Evolutionary conservation across 257 asterid genomes (phyloP).

Genomic region (Jacaranda copaia): DNA sequence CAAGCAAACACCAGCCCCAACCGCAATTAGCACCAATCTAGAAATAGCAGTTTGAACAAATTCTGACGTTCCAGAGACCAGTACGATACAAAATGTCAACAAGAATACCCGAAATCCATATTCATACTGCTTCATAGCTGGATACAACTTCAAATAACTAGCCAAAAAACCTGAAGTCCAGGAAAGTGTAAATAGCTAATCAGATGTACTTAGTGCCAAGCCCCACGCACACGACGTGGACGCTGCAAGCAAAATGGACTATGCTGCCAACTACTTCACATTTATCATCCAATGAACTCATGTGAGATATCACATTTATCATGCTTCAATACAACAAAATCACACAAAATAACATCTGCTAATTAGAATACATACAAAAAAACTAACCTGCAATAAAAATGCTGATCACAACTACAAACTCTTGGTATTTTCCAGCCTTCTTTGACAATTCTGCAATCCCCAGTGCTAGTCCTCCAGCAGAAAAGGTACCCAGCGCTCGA

Average conservation of each 20-base stretch:
- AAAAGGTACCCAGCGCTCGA: conserved; percentile 85
- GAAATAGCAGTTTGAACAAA: conserved; percentile 80
- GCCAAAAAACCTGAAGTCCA: conserved; percentile 66
- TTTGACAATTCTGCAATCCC: conserved; percentile 72
- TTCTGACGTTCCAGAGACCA: conserved; percentile 69
- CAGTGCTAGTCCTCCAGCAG: conserved; percentile 88
- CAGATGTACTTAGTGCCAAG: neutral
- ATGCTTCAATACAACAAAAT: neutral
- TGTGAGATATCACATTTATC: neutral
- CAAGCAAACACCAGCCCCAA: conserved; percentile 88
- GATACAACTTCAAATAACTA: conserved; percentile 78
- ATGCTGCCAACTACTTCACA: neutral
- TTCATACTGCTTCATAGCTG: conserved; percentile 87
- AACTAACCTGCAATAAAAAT: conserved; percentile 76
- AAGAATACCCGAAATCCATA: conserved; percentile 94
- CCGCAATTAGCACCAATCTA: conserved; percentile 72
- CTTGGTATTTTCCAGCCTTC: conserved; percentile 64
- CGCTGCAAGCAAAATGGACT: neutral
- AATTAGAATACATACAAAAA: neutral
- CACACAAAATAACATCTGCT: neutral
- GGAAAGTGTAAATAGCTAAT: conserved; percentile 10
- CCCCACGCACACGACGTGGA: neutral
- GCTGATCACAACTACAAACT: conserved; percentile 71
- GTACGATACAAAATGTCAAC: conserved; percentile 83
- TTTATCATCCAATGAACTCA: neutral